A percentile compares a stretch with the other conserved stretches of the same genome.
phyloP scores from a whole-genome alignment of 768 basidiomycete genomes.

The Pleurotus giganteus region DNA sequence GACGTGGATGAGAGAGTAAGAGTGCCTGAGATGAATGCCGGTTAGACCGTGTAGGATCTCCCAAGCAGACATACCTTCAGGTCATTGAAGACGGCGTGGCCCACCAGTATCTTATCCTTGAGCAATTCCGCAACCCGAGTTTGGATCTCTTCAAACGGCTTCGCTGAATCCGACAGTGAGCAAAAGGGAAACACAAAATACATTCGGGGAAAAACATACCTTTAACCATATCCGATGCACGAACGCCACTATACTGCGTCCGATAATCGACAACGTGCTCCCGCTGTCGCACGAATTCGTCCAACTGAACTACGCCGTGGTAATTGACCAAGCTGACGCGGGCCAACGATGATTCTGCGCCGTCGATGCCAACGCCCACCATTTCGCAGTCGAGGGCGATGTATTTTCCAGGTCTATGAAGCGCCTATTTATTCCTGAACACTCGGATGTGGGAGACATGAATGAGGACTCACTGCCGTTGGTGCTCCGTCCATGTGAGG shows the following conservation, averaged over 20 bases:
- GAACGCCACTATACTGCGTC: slow-evolving; percentile 85
- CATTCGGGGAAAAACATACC: slow-evolving; percentile 36
- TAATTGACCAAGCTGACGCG: slow-evolving; percentile 91
- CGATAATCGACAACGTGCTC: slow-evolving; percentile 92
- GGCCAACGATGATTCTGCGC: slow-evolving; percentile 80
- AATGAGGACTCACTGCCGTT: slow-evolving; percentile 8
- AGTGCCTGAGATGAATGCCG: too few relatives aligned
- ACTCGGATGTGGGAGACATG: slow-evolving; percentile 1
- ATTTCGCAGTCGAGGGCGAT: slow-evolving; percentile 95
- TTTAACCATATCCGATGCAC: slow-evolving; percentile 68
- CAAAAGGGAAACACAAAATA: background rate
- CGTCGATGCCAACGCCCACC: slow-evolving; percentile 91
- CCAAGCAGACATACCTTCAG: slow-evolving; percentile 61
- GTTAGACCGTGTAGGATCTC: slow-evolving; percentile 1
- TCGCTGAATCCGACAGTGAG: slow-evolving; percentile 43
- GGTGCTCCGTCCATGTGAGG: background rate
- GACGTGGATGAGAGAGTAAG: slow-evolving; percentile 67
- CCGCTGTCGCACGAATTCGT: slow-evolving; percentile 82
- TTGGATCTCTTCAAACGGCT: slow-evolving; percentile 77
- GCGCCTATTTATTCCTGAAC: slow-evolving; percentile 8
- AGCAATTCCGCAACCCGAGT: slow-evolving; percentile 72
- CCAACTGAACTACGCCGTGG: slow-evolving; percentile 74
- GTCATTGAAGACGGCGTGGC: slow-evolving; percentile 92
- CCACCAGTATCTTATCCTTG: slow-evolving; percentile 77
- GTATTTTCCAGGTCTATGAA: slow-evolving; percentile 63